phyloP scores from a whole-genome alignment of 495 filamentous ascomycete species.

The Pyrenopolyporus hunteri region DNA sequence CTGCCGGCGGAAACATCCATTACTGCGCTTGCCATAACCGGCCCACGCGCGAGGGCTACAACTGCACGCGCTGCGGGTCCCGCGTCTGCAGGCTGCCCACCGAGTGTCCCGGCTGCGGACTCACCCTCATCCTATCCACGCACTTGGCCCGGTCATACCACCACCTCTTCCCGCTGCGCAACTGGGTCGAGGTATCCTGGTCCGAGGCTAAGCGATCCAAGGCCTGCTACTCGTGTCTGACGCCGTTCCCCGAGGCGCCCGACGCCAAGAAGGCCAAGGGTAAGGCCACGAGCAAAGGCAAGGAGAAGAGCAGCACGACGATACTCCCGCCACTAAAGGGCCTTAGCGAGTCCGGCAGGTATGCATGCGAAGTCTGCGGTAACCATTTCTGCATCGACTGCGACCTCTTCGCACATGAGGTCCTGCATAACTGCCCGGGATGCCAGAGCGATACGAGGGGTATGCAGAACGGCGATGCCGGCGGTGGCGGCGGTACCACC shows the following conservation, averaged over 20 bases:
- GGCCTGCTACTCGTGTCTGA: conserved; percentile 61
- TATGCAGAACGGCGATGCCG: background rate
- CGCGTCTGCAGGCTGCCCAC: conserved; percentile 93
- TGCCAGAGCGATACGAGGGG: conserved; percentile 71
- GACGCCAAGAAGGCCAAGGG: conserved; percentile 16
- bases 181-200: conserved; percentile 93
- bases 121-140: conserved; percentile 95
- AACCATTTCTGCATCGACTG: conserved; percentile 98
- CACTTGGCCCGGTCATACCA: conserved; percentile 95
- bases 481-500: too few relatives aligned
- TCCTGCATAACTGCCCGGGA: conserved; percentile 93
- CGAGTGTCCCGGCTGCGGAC: conserved; percentile 86
- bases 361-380: conserved; percentile 81
- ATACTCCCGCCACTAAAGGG: conserved; percentile 59
- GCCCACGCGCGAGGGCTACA: conserved; percentile 84
- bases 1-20: conserved; percentile 64
- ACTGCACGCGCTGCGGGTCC: conserved; percentile 83
- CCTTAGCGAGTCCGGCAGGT: conserved; percentile 84
- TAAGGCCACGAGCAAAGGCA: conserved; percentile 32
- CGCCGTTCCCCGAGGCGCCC: conserved; percentile 54
- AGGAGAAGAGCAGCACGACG: conserved; percentile 45
- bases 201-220: conserved; percentile 59
- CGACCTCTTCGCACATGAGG: conserved; percentile 91
- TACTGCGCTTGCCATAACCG: conserved; percentile 92
- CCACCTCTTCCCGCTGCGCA: conserved; percentile 89